A percentile compares a stretch with the other conserved stretches of the same genome.
These are phyloP conservation scores for Termitomyces heimii DNA, from an alignment of 768 basidiomycete species.

Conservation along the genomic window DNA sequence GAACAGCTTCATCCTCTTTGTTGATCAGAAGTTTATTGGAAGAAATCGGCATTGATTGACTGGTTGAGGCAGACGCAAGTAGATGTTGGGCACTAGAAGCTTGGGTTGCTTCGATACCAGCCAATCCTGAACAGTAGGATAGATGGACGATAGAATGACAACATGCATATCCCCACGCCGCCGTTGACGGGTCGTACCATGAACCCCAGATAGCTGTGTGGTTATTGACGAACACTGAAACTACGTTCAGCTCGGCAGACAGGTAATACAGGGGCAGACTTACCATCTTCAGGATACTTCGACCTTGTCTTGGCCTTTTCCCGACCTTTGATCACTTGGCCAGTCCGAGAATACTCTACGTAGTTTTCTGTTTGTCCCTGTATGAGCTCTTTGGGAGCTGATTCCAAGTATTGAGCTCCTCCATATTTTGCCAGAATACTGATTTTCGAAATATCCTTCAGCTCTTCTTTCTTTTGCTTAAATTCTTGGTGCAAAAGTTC, in stretches of 20 bases:
- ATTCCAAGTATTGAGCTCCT: constrained; percentile 87
- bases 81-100: constrained; percentile 74
- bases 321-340: constrained; percentile 85
- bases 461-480: constrained; percentile 85
- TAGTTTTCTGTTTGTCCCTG: constrained; percentile 97
- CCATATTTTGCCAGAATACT: constrained; percentile 92
- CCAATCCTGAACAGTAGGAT: constrained; percentile 88
- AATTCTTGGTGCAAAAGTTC: constrained; percentile 89
- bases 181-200: constrained; percentile 69
- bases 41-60: constrained; percentile 17
- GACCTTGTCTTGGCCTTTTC: constrained; percentile 84
- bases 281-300: constrained; percentile 97
- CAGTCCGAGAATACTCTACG: constrained; percentile 92
- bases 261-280: constrained; percentile 20
- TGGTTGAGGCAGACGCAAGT: constrained; percentile 37
- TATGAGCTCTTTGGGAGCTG: constrained; percentile 86
- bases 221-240: constrained; percentile 80
- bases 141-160: constrained; percentile 84
- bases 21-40: constrained; percentile 15
- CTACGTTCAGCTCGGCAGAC: constrained; percentile 3
- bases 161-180: constrained; percentile 90
- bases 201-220: constrained; percentile 98
- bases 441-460: constrained; percentile 83
- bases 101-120: constrained; percentile 70
- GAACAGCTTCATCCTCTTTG: constrained; percentile 19